Percentiles rank a stretch among this genome's conserved stretches.
These are phyloP conservation scores for Nevesoporus exiguus DNA, from an alignment of 768 basidiomycete genomes.

Conservation along the genomic window DNA sequence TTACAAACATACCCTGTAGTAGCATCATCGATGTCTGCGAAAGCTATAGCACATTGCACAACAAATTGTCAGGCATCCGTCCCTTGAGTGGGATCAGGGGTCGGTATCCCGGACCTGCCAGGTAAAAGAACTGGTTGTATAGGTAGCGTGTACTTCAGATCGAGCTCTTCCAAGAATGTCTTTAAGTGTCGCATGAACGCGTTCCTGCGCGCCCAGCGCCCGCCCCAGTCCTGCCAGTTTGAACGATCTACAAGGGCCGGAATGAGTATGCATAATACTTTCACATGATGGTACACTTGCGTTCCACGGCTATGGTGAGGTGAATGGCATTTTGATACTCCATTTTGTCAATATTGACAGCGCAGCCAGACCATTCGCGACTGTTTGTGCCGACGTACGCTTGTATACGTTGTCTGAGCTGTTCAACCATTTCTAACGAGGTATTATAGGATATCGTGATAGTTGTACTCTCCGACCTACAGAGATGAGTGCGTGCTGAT, in stretches of 20 bases:
- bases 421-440: constrained; percentile 66
- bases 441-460: constrained; percentile 67
- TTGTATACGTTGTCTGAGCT: constrained; percentile 55
- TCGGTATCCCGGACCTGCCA: constrained; percentile 6
- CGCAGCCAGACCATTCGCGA: constrained; percentile 68
- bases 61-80: neutral
- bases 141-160: constrained; percentile 66
- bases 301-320: constrained; percentile 68
- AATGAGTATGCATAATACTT: neutral
- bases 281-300: constrained; percentile 37
- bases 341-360: constrained; percentile 75
- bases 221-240: constrained; percentile 89
- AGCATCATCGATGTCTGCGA: neutral
- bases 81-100: neutral
- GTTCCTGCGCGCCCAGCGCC: constrained; percentile 70
- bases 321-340: constrained; percentile 70
- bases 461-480: constrained; percentile 65
- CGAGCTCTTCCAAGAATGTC: constrained; percentile 67
- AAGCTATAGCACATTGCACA: neutral
- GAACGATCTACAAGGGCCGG: constrained; percentile 50
- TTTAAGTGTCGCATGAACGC: constrained; percentile 75
- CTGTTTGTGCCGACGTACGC: constrained; percentile 59
- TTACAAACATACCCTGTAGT: neutral
- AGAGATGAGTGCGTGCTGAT: constrained; percentile 4
- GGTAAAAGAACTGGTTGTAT: constrained; percentile 67